Evolutionary conservation across 106 monocot genomes (phyloP).

Genomic region (Allium sativum): DNA sequence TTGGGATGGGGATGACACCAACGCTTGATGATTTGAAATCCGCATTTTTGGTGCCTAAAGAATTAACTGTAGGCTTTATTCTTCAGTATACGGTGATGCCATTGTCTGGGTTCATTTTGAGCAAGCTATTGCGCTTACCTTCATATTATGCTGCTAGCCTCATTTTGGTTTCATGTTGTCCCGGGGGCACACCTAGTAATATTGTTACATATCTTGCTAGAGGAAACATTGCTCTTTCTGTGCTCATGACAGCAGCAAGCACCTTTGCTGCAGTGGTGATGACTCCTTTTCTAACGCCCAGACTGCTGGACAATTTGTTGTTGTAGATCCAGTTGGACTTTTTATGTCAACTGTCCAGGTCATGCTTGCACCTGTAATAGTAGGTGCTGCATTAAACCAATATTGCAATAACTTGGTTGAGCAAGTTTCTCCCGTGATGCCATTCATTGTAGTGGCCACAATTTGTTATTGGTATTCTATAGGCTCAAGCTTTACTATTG

Average conservation of each 20-base stretch:
- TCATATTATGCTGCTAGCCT: slow-evolving; percentile 87
- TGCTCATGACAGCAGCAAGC: slow-evolving; percentile 89
- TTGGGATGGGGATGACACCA: slow-evolving; percentile 94
- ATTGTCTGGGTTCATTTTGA: slow-evolving; percentile 62
- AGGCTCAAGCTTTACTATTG: no score
- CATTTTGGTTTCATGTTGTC: slow-evolving; percentile 87
- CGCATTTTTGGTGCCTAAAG: slow-evolving; percentile 79
- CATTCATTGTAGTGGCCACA: slow-evolving; percentile 59
- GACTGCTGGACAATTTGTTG: slow-evolving; percentile 89
- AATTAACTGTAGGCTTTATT: slow-evolving; percentile 60
- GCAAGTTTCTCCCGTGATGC: slow-evolving; percentile 77
- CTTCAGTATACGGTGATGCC: slow-evolving; percentile 98
- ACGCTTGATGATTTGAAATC: slow-evolving; percentile 69
- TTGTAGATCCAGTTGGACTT: slow-evolving; percentile 76
- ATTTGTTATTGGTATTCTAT: slow-evolving; percentile 2
- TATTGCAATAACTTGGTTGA: slow-evolving; percentile 50
- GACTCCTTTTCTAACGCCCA: slow-evolving; percentile 81
- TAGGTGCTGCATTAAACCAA: slow-evolving; percentile 66
- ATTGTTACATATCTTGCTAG: slow-evolving; percentile 89
- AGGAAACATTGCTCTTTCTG: slow-evolving; percentile 91
- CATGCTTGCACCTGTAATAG: slow-evolving; percentile 70
- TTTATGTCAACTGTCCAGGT: slow-evolving; percentile 86
- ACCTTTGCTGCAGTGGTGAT: slow-evolving; percentile 77
- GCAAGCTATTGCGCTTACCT: slow-evolving; percentile 72
- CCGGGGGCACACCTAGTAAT: slow-evolving; percentile 94